Evolutionary conservation across 2,329 filamentous ascomycete species (phyloP).

Genomic region (Xylariaceae sp.): DNA sequence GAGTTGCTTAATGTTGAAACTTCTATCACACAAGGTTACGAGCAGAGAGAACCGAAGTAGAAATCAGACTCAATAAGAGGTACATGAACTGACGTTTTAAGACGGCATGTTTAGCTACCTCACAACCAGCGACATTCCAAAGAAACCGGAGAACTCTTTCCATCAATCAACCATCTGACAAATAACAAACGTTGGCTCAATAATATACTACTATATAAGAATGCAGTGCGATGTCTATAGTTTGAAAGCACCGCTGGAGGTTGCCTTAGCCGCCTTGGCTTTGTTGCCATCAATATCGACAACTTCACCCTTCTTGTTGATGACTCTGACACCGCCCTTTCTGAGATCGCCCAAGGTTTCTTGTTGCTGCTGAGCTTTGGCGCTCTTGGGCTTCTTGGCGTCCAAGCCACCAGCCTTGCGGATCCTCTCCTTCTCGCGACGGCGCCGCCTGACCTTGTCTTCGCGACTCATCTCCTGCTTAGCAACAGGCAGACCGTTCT

Average conservation of each 20-base stretch:
- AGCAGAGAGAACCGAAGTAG: too few relatives aligned
- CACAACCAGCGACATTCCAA: too few relatives aligned
- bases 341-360: conserved; percentile 42
- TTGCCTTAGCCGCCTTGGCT: conserved; percentile 48
- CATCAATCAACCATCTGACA: too few relatives aligned
- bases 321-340: conserved; percentile 81
- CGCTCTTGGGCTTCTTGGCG: conserved; percentile 46
- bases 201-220: too few relatives aligned
- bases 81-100: too few relatives aligned
- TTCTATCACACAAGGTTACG: too few relatives aligned
- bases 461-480: conserved; percentile 84
- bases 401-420: conserved; percentile 56
- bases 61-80: too few relatives aligned
- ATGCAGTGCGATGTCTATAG: conserved; percentile 34
- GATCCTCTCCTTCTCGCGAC: conserved; percentile 80
- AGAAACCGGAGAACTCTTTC: too few relatives aligned
- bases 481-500: conserved; percentile 70
- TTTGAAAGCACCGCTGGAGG: conserved; percentile 56
- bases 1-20: too few relatives aligned
- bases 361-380: conserved; percentile 52
- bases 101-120: too few relatives aligned
- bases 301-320: conserved; percentile 83
- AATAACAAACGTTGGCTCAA: too few relatives aligned
- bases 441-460: conserved; percentile 69
- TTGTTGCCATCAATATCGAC: conserved; percentile 79